Base-by-base conservation (phyloP, 306 rosid genomes). In the Astragalus glycyphyllos region DNA sequence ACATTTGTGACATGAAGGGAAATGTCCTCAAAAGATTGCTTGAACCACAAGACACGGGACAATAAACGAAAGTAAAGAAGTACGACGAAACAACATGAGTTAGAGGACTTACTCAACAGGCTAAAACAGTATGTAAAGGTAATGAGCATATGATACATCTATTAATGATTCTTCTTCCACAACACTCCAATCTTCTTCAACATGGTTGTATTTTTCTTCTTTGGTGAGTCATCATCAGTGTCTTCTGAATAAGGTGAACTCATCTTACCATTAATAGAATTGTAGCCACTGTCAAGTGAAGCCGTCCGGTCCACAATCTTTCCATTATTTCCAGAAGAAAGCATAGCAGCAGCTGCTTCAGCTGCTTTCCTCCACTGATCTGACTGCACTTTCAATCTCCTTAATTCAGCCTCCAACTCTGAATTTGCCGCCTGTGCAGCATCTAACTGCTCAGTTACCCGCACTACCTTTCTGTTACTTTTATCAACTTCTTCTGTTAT, bases 321-420 rank as follows among this genome's bases (percentile, higher is more conserved):
- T 23, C 86, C 89, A 41, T 73, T 83, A 76, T 85, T 84, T 31
- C 89, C 90, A 1, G 86, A 56, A 15, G 93, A 76, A 62, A 90
- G 32, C 76, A 90, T 86, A 6, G 93, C 66, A 41, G 94, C 90
- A n/a, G 94, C 94, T 34, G 91, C 96, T 83, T 90, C 93, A 0
- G 93, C 91, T 0, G 96, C 93, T 70, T 87, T 90, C 81, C 96
- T 87, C 96, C 96, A 90, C 74, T 90, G 94, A 45, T 90, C 91
- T 13, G 96, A 72, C 74, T 90, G 94, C 70, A 88, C 94, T 60
- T 87, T 90, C 50, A 90, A 49, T 76, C 77, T 87, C 84, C 94
- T 84, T 68, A 90, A 69, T 73, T 86, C 96, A 32, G 94, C 86
- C 69, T 87, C 96, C 73, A 90, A 62, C 77, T 86, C 91, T 0